Percentiles rank a stretch among this genome's conserved stretches.
Conservation (phyloP, 2,329 filamentous ascomycete species). For the Phyllosticta paracitricarpa region DNA sequence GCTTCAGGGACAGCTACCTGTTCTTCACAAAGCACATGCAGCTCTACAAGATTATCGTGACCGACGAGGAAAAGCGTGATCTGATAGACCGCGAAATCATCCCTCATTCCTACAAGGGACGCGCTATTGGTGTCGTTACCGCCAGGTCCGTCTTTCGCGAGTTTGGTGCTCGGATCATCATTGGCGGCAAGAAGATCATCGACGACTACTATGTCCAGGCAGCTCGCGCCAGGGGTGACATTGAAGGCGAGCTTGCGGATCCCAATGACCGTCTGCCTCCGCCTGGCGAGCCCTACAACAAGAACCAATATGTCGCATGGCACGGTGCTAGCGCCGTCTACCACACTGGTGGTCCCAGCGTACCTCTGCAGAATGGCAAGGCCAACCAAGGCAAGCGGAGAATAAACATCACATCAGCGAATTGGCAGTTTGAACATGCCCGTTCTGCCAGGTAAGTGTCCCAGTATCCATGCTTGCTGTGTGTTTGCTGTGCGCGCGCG, state of each 20-base stretch:
- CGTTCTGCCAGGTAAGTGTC: constrained; percentile 69
- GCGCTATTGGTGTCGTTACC: constrained; percentile 92
- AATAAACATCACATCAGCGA: constrained; percentile 81
- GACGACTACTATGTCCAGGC: constrained; percentile 84
- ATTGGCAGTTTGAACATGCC: constrained; percentile 95
- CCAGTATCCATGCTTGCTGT: constrained; percentile 4
- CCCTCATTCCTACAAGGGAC: constrained; percentile 95
- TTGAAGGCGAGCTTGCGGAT: constrained; percentile 85
- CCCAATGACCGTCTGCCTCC: constrained; percentile 71
- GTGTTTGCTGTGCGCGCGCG: constrained; percentile 12
- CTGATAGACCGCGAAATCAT: constrained; percentile 93
- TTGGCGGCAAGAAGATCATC: constrained; percentile 73
- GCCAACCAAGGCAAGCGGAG: constrained; percentile 65
- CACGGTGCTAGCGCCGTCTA: constrained; percentile 95
- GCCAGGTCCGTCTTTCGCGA: constrained; percentile 94
- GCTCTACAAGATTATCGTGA: constrained; percentile 96
- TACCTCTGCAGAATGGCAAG: constrained; percentile 68
- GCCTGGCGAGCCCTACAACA: constrained; percentile 84
- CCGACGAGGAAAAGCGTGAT: constrained; percentile 93
- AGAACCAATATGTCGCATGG: constrained; percentile 98
- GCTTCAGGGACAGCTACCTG: constrained; percentile 94
- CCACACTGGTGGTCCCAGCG: constrained; percentile 67
- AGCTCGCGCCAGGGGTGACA: constrained; percentile 63
- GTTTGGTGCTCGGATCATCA: constrained; percentile 88
- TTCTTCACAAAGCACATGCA: constrained; percentile 98